Conservation (phyloP, 495 filamentous ascomycete species). For the Xanthoparmelia taractica region DNA sequence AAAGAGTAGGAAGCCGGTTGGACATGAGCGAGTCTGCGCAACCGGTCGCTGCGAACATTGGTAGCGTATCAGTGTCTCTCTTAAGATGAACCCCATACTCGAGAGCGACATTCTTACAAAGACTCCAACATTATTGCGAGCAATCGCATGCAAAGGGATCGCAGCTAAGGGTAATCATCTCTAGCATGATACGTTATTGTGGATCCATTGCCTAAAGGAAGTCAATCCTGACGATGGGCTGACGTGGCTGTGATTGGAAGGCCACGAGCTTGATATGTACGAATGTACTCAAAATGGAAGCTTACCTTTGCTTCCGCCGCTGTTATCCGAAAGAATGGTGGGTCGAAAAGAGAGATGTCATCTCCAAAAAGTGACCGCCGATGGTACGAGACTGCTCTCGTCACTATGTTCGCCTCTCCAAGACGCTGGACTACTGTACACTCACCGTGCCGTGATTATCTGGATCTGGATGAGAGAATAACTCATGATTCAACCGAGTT, state of each 20-base stretch:
- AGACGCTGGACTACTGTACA: no score
- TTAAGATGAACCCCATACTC: constrained; percentile 22
- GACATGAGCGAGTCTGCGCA: constrained; percentile 26
- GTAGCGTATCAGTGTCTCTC: constrained; percentile 20
- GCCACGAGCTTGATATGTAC: no score
- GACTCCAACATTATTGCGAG: constrained; percentile 22
- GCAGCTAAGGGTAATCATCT: constrained; percentile 23
- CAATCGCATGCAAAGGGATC: constrained; percentile 21
- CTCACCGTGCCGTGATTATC: not conserved
- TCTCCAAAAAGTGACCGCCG: constrained; percentile 40
- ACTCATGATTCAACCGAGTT: not conserved
- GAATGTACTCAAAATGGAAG: not conserved
- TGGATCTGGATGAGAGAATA: not conserved
- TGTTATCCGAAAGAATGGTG: constrained; percentile 46
- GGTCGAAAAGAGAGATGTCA: constrained; percentile 40
- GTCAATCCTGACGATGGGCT: no score
- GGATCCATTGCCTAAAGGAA: constrained; percentile 50
- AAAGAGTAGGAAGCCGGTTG: constrained; percentile 45
- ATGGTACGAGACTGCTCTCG: constrained; percentile 23
- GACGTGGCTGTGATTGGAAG: no score
- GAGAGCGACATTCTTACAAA: constrained; percentile 15
- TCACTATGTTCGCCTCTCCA: no score
- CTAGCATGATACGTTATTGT: constrained; percentile 47
- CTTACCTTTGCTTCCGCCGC: constrained; percentile 42
- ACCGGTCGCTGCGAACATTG: constrained; percentile 2